Percentiles rank a stretch among this genome's conserved stretches.
These are phyloP conservation scores for Boletus eberwhitei DNA, from an alignment of 768 basidiomycete species.

Conservation along the genomic window DNA sequence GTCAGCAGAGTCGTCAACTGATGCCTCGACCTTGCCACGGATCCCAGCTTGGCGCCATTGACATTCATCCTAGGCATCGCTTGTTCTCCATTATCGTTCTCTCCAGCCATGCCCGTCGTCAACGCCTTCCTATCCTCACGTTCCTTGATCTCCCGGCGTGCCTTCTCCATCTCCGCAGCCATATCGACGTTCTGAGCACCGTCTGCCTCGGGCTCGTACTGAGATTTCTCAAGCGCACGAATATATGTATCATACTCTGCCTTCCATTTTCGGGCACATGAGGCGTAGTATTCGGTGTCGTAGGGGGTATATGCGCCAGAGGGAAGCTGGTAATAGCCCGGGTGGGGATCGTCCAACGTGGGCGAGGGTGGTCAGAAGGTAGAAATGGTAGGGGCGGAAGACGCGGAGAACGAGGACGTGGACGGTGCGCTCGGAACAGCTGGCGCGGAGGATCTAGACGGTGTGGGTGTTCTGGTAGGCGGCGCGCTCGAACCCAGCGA, in stretches of 20 bases:
- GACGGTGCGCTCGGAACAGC: slow-evolving; percentile 44
- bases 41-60: slow-evolving; percentile 68
- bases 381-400: slow-evolving; percentile 67
- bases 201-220: slow-evolving; percentile 42
- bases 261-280: slow-evolving; percentile 71
- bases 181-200: slow-evolving; percentile 63
- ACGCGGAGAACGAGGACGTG: slow-evolving; percentile 54
- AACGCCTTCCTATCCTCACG: slow-evolving; percentile 74
- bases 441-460: slow-evolving; percentile 1
- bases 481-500: slow-evolving; percentile 45
- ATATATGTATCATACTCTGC: slow-evolving; percentile 67
- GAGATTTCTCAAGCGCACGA: slow-evolving; percentile 71
- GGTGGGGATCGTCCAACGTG: slow-evolving; percentile 70
- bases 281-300: slow-evolving; percentile 65
- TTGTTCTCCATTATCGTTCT: slow-evolving; percentile 39
- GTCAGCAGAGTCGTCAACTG: slow-evolving; percentile 78
- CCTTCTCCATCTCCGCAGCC: slow-evolving; percentile 71
- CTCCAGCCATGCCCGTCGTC: slow-evolving; percentile 53
- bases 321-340: slow-evolving; percentile 83
- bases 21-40: slow-evolving; percentile 68
- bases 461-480: background rate
- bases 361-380: slow-evolving; percentile 73
- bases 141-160: slow-evolving; percentile 70
- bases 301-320: slow-evolving; percentile 78
- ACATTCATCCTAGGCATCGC: slow-evolving; percentile 81